Conservation (phyloP, 1,284 basidiomycete species). For the Apiotrichum montevideense region DNA sequence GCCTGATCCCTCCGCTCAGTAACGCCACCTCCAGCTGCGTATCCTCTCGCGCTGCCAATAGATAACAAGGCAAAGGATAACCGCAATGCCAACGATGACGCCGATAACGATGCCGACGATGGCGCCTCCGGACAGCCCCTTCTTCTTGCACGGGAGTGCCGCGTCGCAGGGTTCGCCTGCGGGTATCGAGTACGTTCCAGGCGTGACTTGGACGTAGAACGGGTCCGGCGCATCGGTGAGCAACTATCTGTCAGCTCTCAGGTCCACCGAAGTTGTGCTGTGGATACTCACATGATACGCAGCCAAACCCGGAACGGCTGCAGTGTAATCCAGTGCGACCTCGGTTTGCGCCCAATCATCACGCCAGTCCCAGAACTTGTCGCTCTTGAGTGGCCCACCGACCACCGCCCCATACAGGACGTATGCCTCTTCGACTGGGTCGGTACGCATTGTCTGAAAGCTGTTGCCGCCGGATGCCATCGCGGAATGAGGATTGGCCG, state of each 20-base stretch:
- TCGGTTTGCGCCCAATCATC: conserved; percentile 49
- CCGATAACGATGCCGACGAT: conserved; percentile 52
- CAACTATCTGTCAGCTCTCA: neutral
- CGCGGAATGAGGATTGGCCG: conserved; percentile 80
- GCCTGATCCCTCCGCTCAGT: neutral
- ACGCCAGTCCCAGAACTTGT: conserved; percentile 74
- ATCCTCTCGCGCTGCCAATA: neutral
- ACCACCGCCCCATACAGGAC: conserved; percentile 80
- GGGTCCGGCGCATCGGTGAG: conserved; percentile 54
- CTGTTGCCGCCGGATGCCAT: conserved; percentile 70
- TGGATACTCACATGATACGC: conserved; percentile 49
- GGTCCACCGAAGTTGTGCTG: too few relatives aligned
- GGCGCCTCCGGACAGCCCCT: conserved; percentile 54
- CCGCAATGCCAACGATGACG: neutral
- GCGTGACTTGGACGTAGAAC: conserved; percentile 63
- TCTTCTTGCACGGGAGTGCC: conserved; percentile 54
- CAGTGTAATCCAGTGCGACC: conserved; percentile 59
- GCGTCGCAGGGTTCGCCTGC: conserved; percentile 67
- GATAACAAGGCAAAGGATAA: neutral
- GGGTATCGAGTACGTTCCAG: conserved; percentile 63
- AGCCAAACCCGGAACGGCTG: conserved; percentile 73
- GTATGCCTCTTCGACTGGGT: conserved; percentile 63
- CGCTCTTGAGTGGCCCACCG: conserved; percentile 73
- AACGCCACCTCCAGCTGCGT: neutral
- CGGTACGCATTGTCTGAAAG: conserved; percentile 61